phyloP scores from a whole-genome alignment of 2,329 filamentous ascomycete species.

The Alternaria triticina region DNA sequence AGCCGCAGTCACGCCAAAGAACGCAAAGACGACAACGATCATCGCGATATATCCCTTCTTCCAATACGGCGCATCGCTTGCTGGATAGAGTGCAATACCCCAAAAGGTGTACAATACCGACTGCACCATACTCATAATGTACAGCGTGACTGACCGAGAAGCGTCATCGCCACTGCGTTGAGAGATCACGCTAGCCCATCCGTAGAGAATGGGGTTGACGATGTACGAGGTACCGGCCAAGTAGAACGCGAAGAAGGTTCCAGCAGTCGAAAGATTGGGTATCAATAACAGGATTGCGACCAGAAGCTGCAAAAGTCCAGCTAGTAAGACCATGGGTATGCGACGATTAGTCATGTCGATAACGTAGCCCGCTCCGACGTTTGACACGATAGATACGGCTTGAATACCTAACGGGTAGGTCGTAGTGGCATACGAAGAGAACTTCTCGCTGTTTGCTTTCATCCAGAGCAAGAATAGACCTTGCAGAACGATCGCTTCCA shows the following conservation, averaged over 20 bases:
- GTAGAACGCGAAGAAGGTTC: conserved; percentile 49
- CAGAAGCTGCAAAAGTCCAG: conserved; percentile 42
- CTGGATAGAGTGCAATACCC: conserved; percentile 54
- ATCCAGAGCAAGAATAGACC: conserved; percentile 36
- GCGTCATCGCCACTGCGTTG: conserved; percentile 52
- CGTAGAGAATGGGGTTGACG: conserved; percentile 50
- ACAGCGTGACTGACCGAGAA: conserved; percentile 49
- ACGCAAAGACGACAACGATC: conserved; percentile 39
- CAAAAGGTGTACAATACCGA: conserved; percentile 54
- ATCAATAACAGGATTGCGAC: conserved; percentile 44
- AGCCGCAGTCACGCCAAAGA: conserved; percentile 29
- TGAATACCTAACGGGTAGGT: conserved; percentile 65
- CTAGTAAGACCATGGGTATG: conserved; percentile 46
- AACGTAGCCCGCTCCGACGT: conserved; percentile 46
- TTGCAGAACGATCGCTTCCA: conserved; percentile 44
- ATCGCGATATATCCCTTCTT: conserved; percentile 48
- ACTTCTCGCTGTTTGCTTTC: conserved; percentile 25
- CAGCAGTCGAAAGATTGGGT: conserved; percentile 39
- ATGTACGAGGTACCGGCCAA: conserved; percentile 50
- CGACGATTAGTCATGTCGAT: conserved; percentile 48
- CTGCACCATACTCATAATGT: conserved; percentile 51
- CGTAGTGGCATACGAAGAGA: conserved; percentile 58
- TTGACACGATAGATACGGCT: conserved; percentile 62
- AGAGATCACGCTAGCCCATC: conserved; percentile 51
- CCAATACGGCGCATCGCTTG: conserved; percentile 54